Base-by-base conservation (phyloP, 2,329 filamentous ascomycete species). In the Tolypocladium album region DNA sequence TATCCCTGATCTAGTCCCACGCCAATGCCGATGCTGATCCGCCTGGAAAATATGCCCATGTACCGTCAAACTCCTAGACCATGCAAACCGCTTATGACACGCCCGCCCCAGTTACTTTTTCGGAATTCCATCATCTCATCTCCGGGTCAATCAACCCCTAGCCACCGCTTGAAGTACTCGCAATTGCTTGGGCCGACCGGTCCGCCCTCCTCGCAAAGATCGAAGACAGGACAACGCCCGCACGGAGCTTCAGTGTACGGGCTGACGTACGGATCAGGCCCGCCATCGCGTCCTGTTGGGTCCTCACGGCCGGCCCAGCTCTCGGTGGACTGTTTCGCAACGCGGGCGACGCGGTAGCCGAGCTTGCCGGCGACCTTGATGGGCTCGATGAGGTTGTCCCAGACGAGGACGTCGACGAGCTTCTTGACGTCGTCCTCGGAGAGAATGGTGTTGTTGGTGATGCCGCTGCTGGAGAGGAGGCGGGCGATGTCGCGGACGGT, bases 131-230 rank as follows among this genome's bases (percentile, higher is more conserved):
- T 34, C 50, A 36, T 13, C 31, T 22, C 31, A 20, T 15, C 50
- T 53, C 17, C 31, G n/a, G 40, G n/a, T 72, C 66, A 73, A 56
- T 79, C 75, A 64, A 76, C 67, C 0, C 77, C 82, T 55, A 97
- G 74, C 94, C 94, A 99, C 58, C 87, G 83, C 64, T 89, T 83
- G 69, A 96, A 97, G 71, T 99, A 99, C 59, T 91, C 88, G 74
- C 94, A 99, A 57, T 88, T 96, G 64, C 86, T 88, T 0, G 93
- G 90, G 68, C 88, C 95, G 27, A 99, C 91, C 0, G 92, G 90
- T 0, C 93, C 93, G 8, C 91, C 92, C 62, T 96, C 90, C 65
- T 90, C 88, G 71, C 94, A 99, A 2, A 97, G 81, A 61, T 94
- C 88, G 71, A 96, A 96, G 2, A 97, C 93, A 0, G 94, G 94